Percentiles rank a stretch among this genome's conserved stretches.
Evolutionary conservation across 176 grass and related monocot species (phyloP).

Genomic region (Ensete glaucum): DNA sequence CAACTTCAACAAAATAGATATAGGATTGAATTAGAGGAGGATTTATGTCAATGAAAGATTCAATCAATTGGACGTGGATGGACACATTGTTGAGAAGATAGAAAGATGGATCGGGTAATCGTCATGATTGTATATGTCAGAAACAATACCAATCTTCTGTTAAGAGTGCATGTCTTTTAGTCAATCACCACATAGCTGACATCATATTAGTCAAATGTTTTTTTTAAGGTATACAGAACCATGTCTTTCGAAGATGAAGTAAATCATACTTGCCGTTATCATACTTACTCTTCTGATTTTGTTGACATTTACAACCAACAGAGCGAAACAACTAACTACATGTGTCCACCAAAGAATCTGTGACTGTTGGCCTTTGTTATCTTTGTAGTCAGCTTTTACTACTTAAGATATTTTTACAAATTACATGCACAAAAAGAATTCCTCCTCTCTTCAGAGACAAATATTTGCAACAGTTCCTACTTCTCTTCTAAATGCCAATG

Average conservation of each 20-base stretch:
- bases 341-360: background rate
- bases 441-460: background rate
- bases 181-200: background rate
- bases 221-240: background rate
- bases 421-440: background rate
- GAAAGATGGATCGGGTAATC: background rate
- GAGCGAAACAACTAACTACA: background rate
- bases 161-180: background rate
- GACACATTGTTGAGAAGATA: background rate
- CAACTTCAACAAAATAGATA: background rate
- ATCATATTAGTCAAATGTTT: background rate
- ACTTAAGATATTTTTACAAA: background rate
- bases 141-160: background rate
- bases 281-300: background rate
- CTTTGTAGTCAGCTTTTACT: background rate
- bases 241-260: background rate
- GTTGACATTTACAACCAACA: background rate
- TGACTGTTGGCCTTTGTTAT: background rate
- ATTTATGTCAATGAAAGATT: background rate
- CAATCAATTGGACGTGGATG: background rate
- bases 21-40: background rate
- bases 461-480: background rate
- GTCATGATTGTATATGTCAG: background rate
- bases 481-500: background rate
- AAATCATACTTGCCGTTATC: background rate